Evolutionary conservation across 441 rosid genomes (phyloP).

Genomic region (Pelargonium myrrhifolium): DNA sequence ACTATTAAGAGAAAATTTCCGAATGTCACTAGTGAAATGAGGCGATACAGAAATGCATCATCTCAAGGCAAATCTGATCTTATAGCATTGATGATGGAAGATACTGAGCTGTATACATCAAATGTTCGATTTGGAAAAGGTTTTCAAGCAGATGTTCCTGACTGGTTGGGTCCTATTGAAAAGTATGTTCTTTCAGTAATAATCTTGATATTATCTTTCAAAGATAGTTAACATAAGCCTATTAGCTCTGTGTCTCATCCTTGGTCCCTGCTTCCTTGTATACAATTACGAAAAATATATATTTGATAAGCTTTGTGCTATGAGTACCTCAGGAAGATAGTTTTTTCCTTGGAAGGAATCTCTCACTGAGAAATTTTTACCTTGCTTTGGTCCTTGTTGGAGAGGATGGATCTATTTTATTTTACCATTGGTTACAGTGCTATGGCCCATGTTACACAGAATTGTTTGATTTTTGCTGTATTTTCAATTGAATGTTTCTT

Average conservation of each 20-base stretch:
- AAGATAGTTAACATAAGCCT: background rate
- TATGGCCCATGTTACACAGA: background rate
- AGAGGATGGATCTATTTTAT: background rate
- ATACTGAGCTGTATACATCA: slow-evolving; percentile 39
- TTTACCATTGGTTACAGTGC: background rate
- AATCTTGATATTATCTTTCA: slow-evolving; percentile 1
- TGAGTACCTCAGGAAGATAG: no score
- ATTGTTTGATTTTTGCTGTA: background rate
- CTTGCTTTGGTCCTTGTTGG: background rate
- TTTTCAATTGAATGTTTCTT: background rate
- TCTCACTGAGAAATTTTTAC: no score
- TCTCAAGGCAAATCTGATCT: slow-evolving; percentile 31
- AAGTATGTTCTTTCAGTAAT: slow-evolving; percentile 9
- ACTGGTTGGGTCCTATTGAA: slow-evolving; percentile 59
- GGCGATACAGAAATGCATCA: slow-evolving; percentile 29
- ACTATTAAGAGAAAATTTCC: slow-evolving; percentile 24
- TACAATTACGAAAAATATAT: no score
- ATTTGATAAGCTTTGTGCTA: no score
- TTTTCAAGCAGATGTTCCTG: slow-evolving; percentile 84
- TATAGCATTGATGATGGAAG: slow-evolving; percentile 48
- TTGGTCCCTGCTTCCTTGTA: no score
- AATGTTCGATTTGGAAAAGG: slow-evolving; percentile 69
- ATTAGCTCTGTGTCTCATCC: no score
- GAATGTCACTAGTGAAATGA: slow-evolving; percentile 31
- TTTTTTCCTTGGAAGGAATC: no score